Base-by-base conservation (phyloP, 805 yeast species). In the Metschnikowia matae region DNA sequence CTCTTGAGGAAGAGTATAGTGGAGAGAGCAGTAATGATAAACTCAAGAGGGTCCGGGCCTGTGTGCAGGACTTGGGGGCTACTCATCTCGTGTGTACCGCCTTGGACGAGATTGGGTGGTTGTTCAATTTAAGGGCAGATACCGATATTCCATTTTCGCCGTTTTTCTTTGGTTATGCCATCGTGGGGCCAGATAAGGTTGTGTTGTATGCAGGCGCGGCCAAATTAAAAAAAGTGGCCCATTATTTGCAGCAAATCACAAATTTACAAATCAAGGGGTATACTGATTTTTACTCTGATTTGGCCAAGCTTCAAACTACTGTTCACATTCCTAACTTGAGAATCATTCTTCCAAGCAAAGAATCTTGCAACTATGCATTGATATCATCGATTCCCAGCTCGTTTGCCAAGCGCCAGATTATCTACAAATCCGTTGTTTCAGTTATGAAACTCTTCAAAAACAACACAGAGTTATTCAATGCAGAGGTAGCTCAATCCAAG, bases 71-170 rank as follows among this genome's bases (percentile, higher is more conserved):
- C 49, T 66, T 50, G 21, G 44, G 52, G 6, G 60, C 58, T 2
- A 52, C 63, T 4, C 65, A 61, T 40, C 73, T 88, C 42, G 70
- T 90, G 13, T 73, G 88, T 3, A 75, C 83, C n/a, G 83, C 90
- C 1, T 68, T 91, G 47, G 97, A 92, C 69, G 96, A 91, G 58
- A 81, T 90, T 54, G 94, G 96, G 6, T 91, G 97, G 97, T 69
- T 90, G 40, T 78, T 90, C 62, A 92, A 92, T 62, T 69, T 92
- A 49, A 81, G 99, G 55, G 88, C 91, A 4, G 79, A 67, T 43
- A 52, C 77, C 20, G 98, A 92, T 64, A 84, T 92, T 51, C 84
- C 84, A 4, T 92, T 78, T 63, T 85, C 85, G 61, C 97, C 98
- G 0, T 92, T 90, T 1, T 94, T 92, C 64, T 89, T 83, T 67